A percentile compares a stretch with the other conserved stretches of the same genome.
Evolutionary conservation across 2,329 filamentous ascomycete genomes (phyloP).

Genomic region (Trichophyton simii): DNA sequence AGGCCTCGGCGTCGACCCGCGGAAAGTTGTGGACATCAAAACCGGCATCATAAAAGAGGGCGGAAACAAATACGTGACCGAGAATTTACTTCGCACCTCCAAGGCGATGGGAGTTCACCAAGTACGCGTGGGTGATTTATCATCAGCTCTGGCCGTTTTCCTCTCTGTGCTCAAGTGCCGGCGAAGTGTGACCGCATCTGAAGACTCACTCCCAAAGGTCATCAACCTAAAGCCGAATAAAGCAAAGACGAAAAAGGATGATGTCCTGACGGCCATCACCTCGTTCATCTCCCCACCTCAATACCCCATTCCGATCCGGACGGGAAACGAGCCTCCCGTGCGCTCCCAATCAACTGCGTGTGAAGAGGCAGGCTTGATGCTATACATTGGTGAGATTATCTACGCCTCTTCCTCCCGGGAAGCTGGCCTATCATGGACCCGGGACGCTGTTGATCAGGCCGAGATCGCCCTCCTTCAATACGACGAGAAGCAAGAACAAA

Average conservation of each 20-base stretch:
- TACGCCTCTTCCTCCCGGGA: slow-evolving; percentile 55
- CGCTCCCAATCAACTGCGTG: slow-evolving; percentile 57
- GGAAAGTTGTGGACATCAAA: slow-evolving; percentile 45
- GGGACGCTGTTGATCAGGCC: slow-evolving; percentile 70
- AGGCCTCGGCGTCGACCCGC: slow-evolving; percentile 34
- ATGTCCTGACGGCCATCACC: slow-evolving; percentile 29
- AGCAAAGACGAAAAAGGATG: slow-evolving; percentile 11
- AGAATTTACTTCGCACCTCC: slow-evolving; percentile 61
- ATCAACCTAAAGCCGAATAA: slow-evolving; percentile 15
- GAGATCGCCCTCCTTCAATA: slow-evolving; percentile 47
- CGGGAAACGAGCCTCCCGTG: slow-evolving; percentile 55
- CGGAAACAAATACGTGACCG: slow-evolving; percentile 44
- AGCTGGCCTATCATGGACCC: slow-evolving; percentile 76
- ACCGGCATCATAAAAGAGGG: slow-evolving; percentile 54
- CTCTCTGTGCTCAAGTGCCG: slow-evolving; percentile 72
- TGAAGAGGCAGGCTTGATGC: slow-evolving; percentile 72
- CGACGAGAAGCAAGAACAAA: slow-evolving; percentile 18
- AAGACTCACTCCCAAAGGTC: slow-evolving; percentile 15
- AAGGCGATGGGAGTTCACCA: slow-evolving; percentile 69
- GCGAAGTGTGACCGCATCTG: slow-evolving; percentile 42
- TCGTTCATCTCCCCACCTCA: slow-evolving; percentile 40
- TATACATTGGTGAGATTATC: slow-evolving; percentile 89
- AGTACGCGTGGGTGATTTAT: slow-evolving; percentile 54
- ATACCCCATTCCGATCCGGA: slow-evolving; percentile 58
- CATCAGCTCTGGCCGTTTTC: slow-evolving; percentile 66